Evolutionary conservation across 192 early-diverging fungal species (phyloP), one percentile per base, ranked within the genome.

Genomic region (Phycomyces nitens): DNA sequence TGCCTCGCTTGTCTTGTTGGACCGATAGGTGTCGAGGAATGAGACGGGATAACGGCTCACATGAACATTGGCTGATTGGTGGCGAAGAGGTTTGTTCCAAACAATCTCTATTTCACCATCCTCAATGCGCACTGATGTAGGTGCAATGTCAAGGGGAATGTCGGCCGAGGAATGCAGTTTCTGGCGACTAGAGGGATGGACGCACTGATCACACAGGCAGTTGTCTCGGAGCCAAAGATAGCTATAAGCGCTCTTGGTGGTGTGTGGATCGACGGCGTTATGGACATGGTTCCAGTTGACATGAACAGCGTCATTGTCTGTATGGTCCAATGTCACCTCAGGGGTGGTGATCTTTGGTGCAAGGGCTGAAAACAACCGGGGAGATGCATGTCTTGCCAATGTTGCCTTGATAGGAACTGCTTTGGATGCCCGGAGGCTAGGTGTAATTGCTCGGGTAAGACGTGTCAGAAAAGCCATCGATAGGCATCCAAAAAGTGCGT

Each of bases 211-310:
- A 43, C 85, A 86, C 16, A 68, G 82, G 59, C 85, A 86, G 50
- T 84, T 84, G 59, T 86, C 85, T 43, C 83, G 68, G 20, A 86
- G 77, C 85, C 85, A 86, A 22, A 85, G 40, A 20, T 69, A 62
- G 27, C 72, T 74, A 24, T 69, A 74, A 18, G 54, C 41, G 23
- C 64, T 64, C 1, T 20, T 23, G 20, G 14, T 15, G 20, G 53
- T 22, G 16, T 12, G 53, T 11, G 21, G 16, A 3, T 54, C 12
- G 21, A 2, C 53, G 7, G 4, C 22, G 16, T 6, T 38, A 5
- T 50, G 23, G 6, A 10, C 24, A 8, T 62, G 16, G 42, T 22
- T 18, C 62, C 62, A 63, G 11, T 63, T 41, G 52, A 63, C 29
- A 42, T 63, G 62, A 42, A 63, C 38, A 10, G 40, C 29, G 40